phyloP scores from a whole-genome alignment of 768 basidiomycete genomes.

The Boletus patriciae region DNA sequence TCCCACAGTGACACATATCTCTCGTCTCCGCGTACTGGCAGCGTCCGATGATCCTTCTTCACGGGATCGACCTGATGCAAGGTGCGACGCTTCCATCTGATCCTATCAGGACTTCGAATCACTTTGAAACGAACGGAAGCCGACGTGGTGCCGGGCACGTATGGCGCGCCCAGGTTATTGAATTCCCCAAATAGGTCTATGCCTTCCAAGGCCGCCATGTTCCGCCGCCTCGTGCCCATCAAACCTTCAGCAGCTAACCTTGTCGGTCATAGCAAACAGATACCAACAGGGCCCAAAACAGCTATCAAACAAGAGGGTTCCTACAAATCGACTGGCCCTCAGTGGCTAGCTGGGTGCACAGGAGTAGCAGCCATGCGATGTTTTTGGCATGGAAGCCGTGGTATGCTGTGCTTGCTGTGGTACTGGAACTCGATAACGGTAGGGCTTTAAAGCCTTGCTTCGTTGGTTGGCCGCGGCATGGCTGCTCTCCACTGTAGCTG shows the following conservation, averaged over 20 bases:
- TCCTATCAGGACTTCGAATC: not conserved
- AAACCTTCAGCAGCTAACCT: not conserved
- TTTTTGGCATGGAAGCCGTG: slow-evolving; percentile 7
- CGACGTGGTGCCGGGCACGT: not conserved
- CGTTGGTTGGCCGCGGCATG: not conserved
- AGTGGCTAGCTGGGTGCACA: not conserved
- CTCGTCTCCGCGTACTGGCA: not conserved
- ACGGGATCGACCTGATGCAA: not conserved
- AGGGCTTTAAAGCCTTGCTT: not conserved
- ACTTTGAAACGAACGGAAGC: not conserved
- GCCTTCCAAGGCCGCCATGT: not conserved
- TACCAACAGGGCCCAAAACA: not conserved
- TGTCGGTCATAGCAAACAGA: not conserved
- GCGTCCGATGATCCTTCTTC: no score
- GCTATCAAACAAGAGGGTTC: not conserved
- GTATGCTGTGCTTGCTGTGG: slow-evolving; percentile 21
- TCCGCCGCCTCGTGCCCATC: not conserved
- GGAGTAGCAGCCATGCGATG: slow-evolving; percentile 3
- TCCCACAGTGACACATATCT: not conserved
- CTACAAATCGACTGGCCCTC: not conserved
- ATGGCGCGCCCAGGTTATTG: no score
- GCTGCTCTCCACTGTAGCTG: not conserved
- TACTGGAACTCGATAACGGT: not conserved
- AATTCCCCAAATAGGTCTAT: not conserved
- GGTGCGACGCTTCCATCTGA: not conserved